Evolutionary conservation across 108 stramenopile genomes (phyloP).

Genomic region (Cyclotella distinguenda): DNA sequence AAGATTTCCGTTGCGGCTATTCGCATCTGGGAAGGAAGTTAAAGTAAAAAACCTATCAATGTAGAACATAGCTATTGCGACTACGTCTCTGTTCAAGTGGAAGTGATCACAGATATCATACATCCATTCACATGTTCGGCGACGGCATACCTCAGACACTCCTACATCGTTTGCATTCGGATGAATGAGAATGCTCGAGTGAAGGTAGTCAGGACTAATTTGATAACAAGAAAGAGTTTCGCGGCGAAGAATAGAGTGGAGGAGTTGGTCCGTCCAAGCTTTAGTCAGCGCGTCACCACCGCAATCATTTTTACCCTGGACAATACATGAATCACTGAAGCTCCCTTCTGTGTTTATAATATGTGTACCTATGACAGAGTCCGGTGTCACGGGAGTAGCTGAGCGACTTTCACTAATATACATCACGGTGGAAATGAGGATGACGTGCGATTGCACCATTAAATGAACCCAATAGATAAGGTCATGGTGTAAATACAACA

Average conservation of each 20-base stretch:
- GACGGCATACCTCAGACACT: slow-evolving; percentile 61
- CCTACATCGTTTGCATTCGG: slow-evolving; percentile 13
- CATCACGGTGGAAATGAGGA: slow-evolving; percentile 7
- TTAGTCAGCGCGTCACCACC: not conserved
- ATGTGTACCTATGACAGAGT: slow-evolving; percentile 22
- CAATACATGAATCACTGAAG: not conserved
- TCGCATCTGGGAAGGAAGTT: slow-evolving; percentile 9
- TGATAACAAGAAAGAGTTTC: slow-evolving; percentile 19
- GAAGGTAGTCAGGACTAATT: slow-evolving; percentile 36
- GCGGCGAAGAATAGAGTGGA: slow-evolving; percentile 11
- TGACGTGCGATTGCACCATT: no score
- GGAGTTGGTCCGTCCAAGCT: not conserved
- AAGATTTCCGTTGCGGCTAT: no score
- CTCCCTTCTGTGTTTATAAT: not conserved
- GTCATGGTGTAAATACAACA: no score
- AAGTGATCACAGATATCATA: slow-evolving; percentile 86
- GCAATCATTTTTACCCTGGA: not conserved
- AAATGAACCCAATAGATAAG: no score
- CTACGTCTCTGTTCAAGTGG: slow-evolving; percentile 68
- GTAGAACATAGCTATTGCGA: slow-evolving; percentile 66
- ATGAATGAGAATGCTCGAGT: slow-evolving; percentile 27
- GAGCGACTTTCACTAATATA: slow-evolving; percentile 4
- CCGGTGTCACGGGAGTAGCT: slow-evolving; percentile 24
- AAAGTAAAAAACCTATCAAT: slow-evolving; percentile 66
- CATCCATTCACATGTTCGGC: slow-evolving; percentile 82